Base-by-base conservation (phyloP, 805 yeast genomes). In the Yarrowia keelungensis region DNA sequence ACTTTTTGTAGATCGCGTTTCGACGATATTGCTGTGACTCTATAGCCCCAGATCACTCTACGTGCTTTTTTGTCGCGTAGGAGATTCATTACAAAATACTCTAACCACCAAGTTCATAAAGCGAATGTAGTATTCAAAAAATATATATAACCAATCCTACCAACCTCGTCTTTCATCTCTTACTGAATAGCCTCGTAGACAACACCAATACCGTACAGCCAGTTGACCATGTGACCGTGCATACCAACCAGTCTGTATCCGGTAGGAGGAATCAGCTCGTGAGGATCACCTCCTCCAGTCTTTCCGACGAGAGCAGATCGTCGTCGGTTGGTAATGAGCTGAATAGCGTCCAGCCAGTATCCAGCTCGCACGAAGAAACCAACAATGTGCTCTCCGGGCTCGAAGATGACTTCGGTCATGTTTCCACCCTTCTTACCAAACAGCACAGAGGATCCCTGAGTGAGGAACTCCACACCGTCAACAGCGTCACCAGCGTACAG, bases 281-380 rank as follows among this genome's bases (percentile, higher is more conserved):
- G 84, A 8, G 82, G 75, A 3, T 89, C 84, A 10, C 90, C 89
- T 8, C 98, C 98, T 8, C 82, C 81, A 0, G 79, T 75, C 61
- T 90, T 90, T 14, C 98, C 98, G 72, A 80, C 84, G 82, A 85
- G 78, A 1, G 82, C 82, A 47, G 80, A 73, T 70, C 87, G 72
- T 46, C 74, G 69, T 16, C 71, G 36, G 46, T 69, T 70, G 2
- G 97, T 90, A 19, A 87, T 81, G 42, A 95, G 79, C 75, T 90
- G 95, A 26, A 91, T 80, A 1, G 89, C 97, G 80, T 95, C 98
- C 5, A 95, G 81, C 98, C 98, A 95, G 1, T 83, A 87, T 11
- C 98, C 98, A 50, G 86, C 81, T 71, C 97, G 82, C 56, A 92
- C 79, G 51, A 83, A 81, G 68, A 93, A 79, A 35, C 88, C 89